These are phyloP conservation scores for Entoloma clypeatum DNA, from an alignment of 1,284 basidiomycete species.

Conservation along the genomic window DNA sequence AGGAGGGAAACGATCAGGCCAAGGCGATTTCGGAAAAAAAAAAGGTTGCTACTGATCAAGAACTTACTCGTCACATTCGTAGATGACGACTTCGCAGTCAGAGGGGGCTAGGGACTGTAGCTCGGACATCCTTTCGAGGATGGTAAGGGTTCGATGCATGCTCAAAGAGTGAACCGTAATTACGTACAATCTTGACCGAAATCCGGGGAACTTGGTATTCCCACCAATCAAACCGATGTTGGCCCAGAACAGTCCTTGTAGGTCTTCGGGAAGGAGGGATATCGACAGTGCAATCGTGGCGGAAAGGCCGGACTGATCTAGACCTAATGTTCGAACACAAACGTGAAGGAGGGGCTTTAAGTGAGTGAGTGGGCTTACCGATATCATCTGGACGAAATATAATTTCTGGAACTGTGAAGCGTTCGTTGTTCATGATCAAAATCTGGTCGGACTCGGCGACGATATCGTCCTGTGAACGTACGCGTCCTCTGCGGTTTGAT, in stretches of 20 bases:
- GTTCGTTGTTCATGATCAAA: conserved; percentile 83
- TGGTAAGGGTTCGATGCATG: conserved; percentile 9
- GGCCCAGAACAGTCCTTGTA: conserved; percentile 91
- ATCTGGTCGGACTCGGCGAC: conserved; percentile 70
- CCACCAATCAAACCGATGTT: conserved; percentile 92
- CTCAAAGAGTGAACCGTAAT: conserved; percentile 10
- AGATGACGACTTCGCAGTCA: conserved; percentile 70
- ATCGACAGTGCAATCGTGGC: conserved; percentile 76
- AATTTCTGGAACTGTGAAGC: conserved; percentile 86
- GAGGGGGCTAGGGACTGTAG: conserved; percentile 75
- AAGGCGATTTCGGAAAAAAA: conserved; percentile 6
- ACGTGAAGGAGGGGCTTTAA: conserved; percentile 5
- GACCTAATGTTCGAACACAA: conserved; percentile 51
- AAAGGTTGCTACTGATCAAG: conserved; percentile 9
- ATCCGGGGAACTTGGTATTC: conserved; percentile 69
- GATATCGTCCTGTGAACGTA: conserved; percentile 54
- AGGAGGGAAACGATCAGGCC: conserved; percentile 4
- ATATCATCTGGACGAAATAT: conserved; percentile 88
- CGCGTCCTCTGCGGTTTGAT: conserved; percentile 62
- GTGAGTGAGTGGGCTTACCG: conserved; percentile 46
- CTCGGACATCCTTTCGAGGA: conserved; percentile 52
- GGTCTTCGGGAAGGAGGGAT: conserved; percentile 64
- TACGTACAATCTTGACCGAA: conserved; percentile 71
- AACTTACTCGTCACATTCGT: conserved; percentile 70
- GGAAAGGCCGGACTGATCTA: conserved; percentile 79